Evolutionary conservation across 345 rosid genomes (phyloP).

Genomic region (Gossypium anomalum): DNA sequence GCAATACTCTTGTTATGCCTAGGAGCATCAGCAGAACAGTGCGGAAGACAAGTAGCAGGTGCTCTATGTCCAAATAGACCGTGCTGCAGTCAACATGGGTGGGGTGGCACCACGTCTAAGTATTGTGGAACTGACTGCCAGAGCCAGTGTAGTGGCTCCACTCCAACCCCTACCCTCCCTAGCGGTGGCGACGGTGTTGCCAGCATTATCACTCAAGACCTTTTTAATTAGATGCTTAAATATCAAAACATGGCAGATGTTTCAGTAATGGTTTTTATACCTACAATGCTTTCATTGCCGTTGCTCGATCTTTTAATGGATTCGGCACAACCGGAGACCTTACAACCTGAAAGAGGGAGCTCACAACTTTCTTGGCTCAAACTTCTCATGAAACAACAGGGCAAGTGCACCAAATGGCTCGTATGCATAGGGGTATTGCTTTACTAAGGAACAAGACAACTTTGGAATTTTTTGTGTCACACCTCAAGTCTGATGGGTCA

Average conservation of each 20-base stretch:
- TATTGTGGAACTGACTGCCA: slow-evolving; percentile 28
- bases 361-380: slow-evolving; percentile 37
- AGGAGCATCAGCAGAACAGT: slow-evolving; percentile 14
- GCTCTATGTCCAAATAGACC: slow-evolving; percentile 22
- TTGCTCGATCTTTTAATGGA: slow-evolving; percentile 22
- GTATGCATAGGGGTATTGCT: slow-evolving; percentile 69
- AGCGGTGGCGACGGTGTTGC: slow-evolving; percentile 5
- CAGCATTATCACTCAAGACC: background rate
- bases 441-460: slow-evolving; percentile 37
- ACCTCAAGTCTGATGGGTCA: no score
- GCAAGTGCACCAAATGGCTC: slow-evolving; percentile 61
- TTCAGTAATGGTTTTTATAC: slow-evolving; percentile 29
- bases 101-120: slow-evolving; percentile 20
- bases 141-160: slow-evolving; percentile 25
- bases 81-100: slow-evolving; percentile 30
- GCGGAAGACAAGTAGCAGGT: slow-evolving; percentile 30
- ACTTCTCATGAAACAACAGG: slow-evolving; percentile 39
- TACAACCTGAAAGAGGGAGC: slow-evolving; percentile 26
- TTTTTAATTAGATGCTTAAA: slow-evolving; percentile 25
- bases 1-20: background rate
- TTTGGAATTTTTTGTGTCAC: slow-evolving; percentile 32
- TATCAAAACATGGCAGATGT: slow-evolving; percentile 21
- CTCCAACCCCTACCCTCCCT: background rate
- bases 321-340: slow-evolving; percentile 29
- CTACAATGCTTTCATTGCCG: slow-evolving; percentile 31